Evolutionary conservation across 1,284 basidiomycete species (phyloP), one percentile per base, ranked within the genome.

Genomic region (Ceratobasidium sp.): DNA sequence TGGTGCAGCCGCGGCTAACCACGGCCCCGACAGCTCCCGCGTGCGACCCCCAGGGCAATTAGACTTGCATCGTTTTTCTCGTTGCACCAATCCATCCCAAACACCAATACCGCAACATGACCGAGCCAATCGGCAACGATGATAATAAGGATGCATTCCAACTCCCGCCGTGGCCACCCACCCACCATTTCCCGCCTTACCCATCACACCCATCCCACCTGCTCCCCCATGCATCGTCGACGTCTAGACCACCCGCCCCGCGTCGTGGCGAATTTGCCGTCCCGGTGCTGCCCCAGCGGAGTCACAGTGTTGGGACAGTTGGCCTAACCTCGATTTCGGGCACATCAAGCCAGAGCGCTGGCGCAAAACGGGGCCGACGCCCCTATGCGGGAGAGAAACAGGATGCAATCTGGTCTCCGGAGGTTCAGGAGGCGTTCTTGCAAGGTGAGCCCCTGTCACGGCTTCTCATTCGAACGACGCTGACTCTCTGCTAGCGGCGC

Each of bases 341-440:
- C 11, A 25, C 17, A 15, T 19, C 56, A 49, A 43, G 44, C 40
- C 19, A 56, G 17, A 59, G 43, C 29, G 22, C 29, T 11, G 44
- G 57, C 32, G 46, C 69, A 46, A 71, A 61, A 49, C 19, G 56
- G 46, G 69, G 69, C 43, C 40, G 69, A 19, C 54, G 69, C n/a
- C 69, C 69, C 37, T 49, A 71, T 61, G 57, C 44, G 2, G 56
- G 69, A 25, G 69, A 71, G 32, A 51, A 56, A n/a, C 54, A 71
- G 32, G 69, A 71, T 49, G 69, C 69, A 15, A 71, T 86, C 15
- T 86, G 84, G 85, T 84, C 84, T 17, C 80, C 82, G 25, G 83
- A 84, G 52, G 83, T 85, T 61, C 84, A 85, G 77, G 83, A 84
- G 0, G 84, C 84, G 37, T 86, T 85, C 78, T 83, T 83, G 77